Conservation (phyloP, 352 stramenopile genomes). For the Thalassiosira delicatula region DNA sequence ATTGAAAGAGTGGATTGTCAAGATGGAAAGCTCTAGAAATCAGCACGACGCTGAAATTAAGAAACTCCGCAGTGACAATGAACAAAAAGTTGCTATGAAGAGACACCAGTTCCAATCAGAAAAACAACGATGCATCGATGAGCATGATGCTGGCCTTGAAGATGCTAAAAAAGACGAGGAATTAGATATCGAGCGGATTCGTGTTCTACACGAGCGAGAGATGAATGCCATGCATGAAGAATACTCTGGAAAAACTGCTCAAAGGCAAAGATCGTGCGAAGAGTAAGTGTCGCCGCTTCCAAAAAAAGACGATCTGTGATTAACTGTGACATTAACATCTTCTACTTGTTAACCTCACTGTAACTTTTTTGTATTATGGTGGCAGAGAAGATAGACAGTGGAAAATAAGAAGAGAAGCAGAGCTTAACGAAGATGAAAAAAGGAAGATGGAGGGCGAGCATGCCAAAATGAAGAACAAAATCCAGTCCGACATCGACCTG, state of each 20-base stretch:
- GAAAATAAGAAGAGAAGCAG: constrained; percentile 30
- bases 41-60: constrained; percentile 34
- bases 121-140: constrained; percentile 13
- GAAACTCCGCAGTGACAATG: constrained; percentile 39
- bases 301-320: neutral
- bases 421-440: constrained; percentile 34
- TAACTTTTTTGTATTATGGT: too few species aligned
- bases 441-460: constrained; percentile 26
- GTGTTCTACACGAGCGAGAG: constrained; percentile 23
- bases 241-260: constrained; percentile 23
- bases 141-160: constrained; percentile 34
- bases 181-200: constrained; percentile 23
- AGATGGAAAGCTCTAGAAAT: constrained; percentile 32
- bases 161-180: constrained; percentile 12
- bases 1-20: constrained; percentile 45
- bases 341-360: constrained; percentile 17
- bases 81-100: constrained; percentile 14
- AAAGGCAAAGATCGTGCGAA: constrained; percentile 29
- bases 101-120: constrained; percentile 38
- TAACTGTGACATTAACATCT: neutral
- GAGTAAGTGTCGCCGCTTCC: constrained; percentile 17
- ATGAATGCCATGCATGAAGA: constrained; percentile 44
- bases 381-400: constrained; percentile 49
- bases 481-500: constrained; percentile 45
- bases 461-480: constrained; percentile 40